phyloP scores from a whole-genome alignment of 2,329 filamentous ascomycete species.

The Fusarium neocosmosporiellum region DNA sequence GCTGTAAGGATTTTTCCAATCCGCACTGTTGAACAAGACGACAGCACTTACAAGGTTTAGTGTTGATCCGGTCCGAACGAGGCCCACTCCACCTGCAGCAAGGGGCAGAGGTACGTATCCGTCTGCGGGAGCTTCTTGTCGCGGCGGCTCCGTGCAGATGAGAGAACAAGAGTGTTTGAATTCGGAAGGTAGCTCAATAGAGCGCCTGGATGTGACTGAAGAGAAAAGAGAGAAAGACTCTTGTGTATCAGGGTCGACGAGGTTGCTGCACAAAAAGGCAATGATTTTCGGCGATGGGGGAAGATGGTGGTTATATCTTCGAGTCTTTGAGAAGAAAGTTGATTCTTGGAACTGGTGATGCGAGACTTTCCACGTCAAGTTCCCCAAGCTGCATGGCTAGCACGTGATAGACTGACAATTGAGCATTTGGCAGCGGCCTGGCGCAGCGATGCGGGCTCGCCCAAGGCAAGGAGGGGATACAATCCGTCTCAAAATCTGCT shows the following conservation, averaged over 20 bases:
- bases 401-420: constrained; percentile 35
- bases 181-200: background rate
- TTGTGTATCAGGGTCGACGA: background rate
- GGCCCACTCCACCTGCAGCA: constrained; percentile 21
- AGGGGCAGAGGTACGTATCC: constrained; percentile 28
- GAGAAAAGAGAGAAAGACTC: background rate
- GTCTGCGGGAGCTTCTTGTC: constrained; percentile 26
- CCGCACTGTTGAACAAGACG: constrained; percentile 53
- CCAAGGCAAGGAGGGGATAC: background rate
- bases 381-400: constrained; percentile 9
- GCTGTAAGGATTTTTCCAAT: constrained; percentile 56
- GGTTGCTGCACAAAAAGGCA: background rate
- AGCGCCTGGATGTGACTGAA: background rate
- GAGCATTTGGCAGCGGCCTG: constrained; percentile 27
- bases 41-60: constrained; percentile 51
- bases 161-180: constrained; percentile 16
- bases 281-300: background rate
- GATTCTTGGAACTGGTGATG: constrained; percentile 22
- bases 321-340: constrained; percentile 19
- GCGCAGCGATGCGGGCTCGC: constrained; percentile 23
- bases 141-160: constrained; percentile 25
- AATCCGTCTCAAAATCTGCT: constrained; percentile 17
- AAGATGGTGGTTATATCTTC: background rate
- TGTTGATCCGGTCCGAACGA: constrained; percentile 52
- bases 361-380: constrained; percentile 22